Conservation (phyloP, 2,329 filamentous ascomycete genomes). For the Parastagonospora nodorum region DNA sequence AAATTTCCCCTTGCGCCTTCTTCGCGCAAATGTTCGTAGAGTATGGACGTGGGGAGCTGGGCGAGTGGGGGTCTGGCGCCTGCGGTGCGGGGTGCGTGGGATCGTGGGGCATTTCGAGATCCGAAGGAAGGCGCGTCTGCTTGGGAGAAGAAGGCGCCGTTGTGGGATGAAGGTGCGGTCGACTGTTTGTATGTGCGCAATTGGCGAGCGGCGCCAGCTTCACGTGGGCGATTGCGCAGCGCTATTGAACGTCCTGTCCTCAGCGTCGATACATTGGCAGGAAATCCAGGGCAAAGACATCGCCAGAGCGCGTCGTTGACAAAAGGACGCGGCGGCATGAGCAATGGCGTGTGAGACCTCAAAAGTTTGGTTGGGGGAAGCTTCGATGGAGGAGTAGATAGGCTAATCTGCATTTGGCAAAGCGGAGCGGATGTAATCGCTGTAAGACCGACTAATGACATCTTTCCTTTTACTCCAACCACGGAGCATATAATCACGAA, state of each 20-base stretch:
- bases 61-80: conserved; percentile 21
- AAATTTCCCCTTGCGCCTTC: conserved; percentile 32
- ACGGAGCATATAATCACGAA: no score
- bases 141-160: conserved; percentile 7
- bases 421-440: no score
- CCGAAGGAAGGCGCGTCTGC: conserved; percentile 5
- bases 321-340: conserved; percentile 40
- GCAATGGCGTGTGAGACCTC: background rate
- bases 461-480: no score
- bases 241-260: conserved; percentile 1
- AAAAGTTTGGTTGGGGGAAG: conserved; percentile 6
- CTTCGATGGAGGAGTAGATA: background rate
- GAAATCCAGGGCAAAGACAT: conserved; percentile 39
- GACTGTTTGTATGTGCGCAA: conserved; percentile 20
- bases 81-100: background rate
- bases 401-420: no score
- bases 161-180: conserved; percentile 2
- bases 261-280: conserved; percentile 5
- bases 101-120: conserved; percentile 5
- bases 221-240: conserved; percentile 2
- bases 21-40: conserved; percentile 38
- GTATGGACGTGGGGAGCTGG: conserved; percentile 29
- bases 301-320: conserved; percentile 43
- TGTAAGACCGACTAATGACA: no score
- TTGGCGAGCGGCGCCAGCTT: conserved; percentile 1